Base-by-base conservation (phyloP, 768 basidiomycete species). In the Boletus edulis region DNA sequence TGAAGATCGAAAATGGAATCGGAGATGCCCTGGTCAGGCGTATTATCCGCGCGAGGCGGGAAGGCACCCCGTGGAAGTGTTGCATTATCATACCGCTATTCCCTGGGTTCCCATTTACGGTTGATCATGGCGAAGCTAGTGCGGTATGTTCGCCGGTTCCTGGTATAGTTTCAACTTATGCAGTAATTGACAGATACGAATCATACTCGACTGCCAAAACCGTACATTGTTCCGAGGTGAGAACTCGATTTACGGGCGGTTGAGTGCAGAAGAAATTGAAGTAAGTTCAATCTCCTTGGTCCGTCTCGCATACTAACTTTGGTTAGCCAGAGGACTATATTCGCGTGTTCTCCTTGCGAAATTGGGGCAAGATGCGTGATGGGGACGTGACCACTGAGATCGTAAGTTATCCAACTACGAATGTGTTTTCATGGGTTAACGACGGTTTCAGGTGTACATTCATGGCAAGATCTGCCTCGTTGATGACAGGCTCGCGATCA, bases 171-270 rank as follows among this genome's bases (percentile, higher is more conserved):
- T 10, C 5, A 14, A 37, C 52, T 58, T 18, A 60, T 8, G 11
- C 20, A 10, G 8, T 13, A 17, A 35, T 35, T 45, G 13, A 53
- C 60, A 94, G 91, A 84, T 96, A 61, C 91, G 96, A 34, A 87
- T 98, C 52, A 98, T 98, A 67, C 67, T 98, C 37, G 94, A 99
- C 66, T 96, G 94, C 65, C 97, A 99, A 71, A 95, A 92, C 65
- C 81, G 89, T 54, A 88, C 93, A 0, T 87, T 98, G 44, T 81
- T 81, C 51, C 81, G 96, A 44, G 97, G 97, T 1, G 91, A 93
- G 4, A 79, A 91, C 69, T 97, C 94, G 4, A 96, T 99, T 61
- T 98, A 92, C 68, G 83, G 82, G 7, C 79, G 94, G 44, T 76
- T 99, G 47, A 78, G 87, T 32, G 89, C 88, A 61, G 91, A 93